phyloP scores from a whole-genome alignment of 306 rosid species.

The Canavalia ensiformis region DNA sequence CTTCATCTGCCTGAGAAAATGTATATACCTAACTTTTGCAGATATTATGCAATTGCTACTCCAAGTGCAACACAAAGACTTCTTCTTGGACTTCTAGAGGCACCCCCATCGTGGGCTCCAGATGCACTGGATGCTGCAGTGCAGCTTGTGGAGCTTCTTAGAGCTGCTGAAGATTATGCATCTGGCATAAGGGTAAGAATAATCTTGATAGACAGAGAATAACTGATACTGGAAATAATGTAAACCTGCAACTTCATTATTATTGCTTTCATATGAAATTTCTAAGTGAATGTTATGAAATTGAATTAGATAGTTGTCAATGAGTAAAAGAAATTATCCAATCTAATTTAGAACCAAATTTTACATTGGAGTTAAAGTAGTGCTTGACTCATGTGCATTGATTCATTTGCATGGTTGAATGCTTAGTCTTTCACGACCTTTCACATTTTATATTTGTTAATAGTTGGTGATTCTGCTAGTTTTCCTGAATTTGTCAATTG shows the following conservation, averaged over 20 bases:
- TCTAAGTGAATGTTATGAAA: conserved; percentile 26
- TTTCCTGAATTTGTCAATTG: neutral
- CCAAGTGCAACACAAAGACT: conserved; percentile 99
- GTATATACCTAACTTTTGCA: conserved; percentile 48
- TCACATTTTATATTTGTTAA: neutral
- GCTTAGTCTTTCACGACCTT: neutral
- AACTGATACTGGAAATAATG: conserved; percentile 23
- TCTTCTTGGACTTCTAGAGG: conserved; percentile 97
- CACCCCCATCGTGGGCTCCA: conserved; percentile 99
- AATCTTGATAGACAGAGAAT: conserved; percentile 45
- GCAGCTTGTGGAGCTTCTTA: conserved; percentile 98
- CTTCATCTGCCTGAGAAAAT: conserved; percentile 19
- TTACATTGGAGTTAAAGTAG: neutral
- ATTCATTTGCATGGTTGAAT: conserved; percentile 26
- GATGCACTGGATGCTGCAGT: conserved; percentile 99
- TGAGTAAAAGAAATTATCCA: neutral
- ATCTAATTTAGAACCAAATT: neutral
- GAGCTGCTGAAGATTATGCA: conserved; percentile 99
- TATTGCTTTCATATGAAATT: conserved; percentile 17
- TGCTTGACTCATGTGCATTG: conserved; percentile 8
- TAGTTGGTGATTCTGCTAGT: neutral
- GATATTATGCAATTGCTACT: conserved; percentile 99
- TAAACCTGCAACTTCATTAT: conserved; percentile 8
- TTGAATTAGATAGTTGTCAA: neutral
- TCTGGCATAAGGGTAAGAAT: conserved; percentile 94